Base-by-base conservation (phyloP, 1,139 yeast genomes). In the Nematodospora anomalae region DNA sequence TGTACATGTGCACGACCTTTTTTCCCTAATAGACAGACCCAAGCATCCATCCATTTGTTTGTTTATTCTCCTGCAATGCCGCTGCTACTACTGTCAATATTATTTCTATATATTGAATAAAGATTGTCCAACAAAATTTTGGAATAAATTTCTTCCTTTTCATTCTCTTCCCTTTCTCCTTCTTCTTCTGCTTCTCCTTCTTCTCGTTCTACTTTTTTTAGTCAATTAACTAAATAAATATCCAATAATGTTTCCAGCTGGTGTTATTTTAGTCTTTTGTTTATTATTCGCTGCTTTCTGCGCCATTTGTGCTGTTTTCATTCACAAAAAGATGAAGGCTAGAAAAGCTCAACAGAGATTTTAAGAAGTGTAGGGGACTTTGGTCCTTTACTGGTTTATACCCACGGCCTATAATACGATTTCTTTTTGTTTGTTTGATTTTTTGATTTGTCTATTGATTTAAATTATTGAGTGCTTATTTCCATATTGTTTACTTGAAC, bases 221-320 rank as follows among this genome's bases (percentile, higher is more conserved):
- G n/a, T 32, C 43, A 26, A 22, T 5, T 16, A 15, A 27, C 25
- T 26, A 22, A 9, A 16, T 12, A 26, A 12, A 11, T 27, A 20
- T n/a, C 5, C 27, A 23, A 56, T 47, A 52, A 71, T 71, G 76
- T 64, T 71, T 43, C 76, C 76, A 57, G 56, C 75, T 31, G 76
- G 76, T 64, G 76, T 71, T 64, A 71, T 71, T 54, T 61, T 71
- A 55, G 76, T 71, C 49, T 71, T 71, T 58, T 69, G 67, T 50
- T 66, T 71, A 52, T 44, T 71, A 43, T 70, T 70, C 61, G 62
- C 61, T 53, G 74, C 71, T 45, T 58, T 56, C 52, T 47, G 55
- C 47, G 70, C 65, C 47, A 49, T 71, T 36, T 42, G 47, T 41
- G 67, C 64, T 52, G 58, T 70, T 43, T 50, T 55, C 44, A 43